Evolutionary conservation across 805 yeast genomes (phyloP).

Genomic region (Kazachstania martiniae): DNA sequence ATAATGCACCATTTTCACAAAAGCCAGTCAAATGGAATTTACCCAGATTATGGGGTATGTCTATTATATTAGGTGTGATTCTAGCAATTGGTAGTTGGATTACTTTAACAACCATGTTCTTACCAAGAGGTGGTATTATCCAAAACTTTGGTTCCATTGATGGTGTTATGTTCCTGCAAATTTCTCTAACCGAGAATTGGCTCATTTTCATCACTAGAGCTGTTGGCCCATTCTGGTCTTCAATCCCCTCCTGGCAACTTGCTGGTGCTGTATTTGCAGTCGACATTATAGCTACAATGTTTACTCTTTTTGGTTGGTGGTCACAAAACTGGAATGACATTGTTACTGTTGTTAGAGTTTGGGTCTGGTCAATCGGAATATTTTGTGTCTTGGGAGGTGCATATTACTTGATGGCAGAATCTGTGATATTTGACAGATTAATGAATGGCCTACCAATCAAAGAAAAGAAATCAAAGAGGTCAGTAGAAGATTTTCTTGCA

Average conservation of each 20-base stretch:
- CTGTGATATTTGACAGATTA: slow-evolving; percentile 69
- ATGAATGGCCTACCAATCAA: slow-evolving; percentile 70
- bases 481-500: slow-evolving; percentile 73
- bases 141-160: slow-evolving; percentile 93
- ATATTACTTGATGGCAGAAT: slow-evolving; percentile 83
- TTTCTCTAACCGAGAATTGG: slow-evolving; percentile 94
- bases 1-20: slow-evolving; percentile 91
- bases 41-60: slow-evolving; percentile 96
- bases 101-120: slow-evolving; percentile 87
- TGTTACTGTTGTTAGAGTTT: slow-evolving; percentile 87
- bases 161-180: slow-evolving; percentile 88
- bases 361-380: slow-evolving; percentile 94
- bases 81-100: slow-evolving; percentile 93
- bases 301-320: slow-evolving; percentile 95
- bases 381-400: slow-evolving; percentile 96
- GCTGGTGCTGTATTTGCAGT: slow-evolving; percentile 86
- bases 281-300: slow-evolving; percentile 86
- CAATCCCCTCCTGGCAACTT: slow-evolving; percentile 93
- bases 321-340: slow-evolving; percentile 95
- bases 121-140: slow-evolving; percentile 84
- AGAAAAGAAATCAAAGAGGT: slow-evolving; percentile 48
- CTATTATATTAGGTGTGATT: slow-evolving; percentile 72
- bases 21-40: slow-evolving; percentile 93
- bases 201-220: slow-evolving; percentile 94
- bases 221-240: slow-evolving; percentile 97